Evolutionary conservation across 2,329 filamentous ascomycete genomes (phyloP), one percentile per base, ranked within the genome.

Genomic region (Geosmithia flava): DNA sequence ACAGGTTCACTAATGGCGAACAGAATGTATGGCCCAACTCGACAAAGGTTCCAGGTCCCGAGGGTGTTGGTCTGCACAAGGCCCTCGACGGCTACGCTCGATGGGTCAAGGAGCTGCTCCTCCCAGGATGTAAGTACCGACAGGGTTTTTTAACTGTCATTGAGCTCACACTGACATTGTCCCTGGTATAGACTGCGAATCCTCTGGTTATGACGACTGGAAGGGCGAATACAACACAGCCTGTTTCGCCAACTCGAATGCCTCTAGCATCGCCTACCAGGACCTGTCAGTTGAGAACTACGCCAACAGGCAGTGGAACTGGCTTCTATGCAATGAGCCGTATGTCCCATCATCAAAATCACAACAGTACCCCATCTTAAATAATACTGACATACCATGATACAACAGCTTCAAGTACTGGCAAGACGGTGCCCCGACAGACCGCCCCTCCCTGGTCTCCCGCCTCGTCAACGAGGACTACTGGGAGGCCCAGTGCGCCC

Each of bases 281-380:
- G 74, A 82, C 56, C 60, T 56, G 17, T 63, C 61, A 2, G 62
- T 74, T 5, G 53, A 52, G 45, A 80, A 81, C 56, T 48, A 55
- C 0, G 54, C 64, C 17, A 67, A 75, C 53, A 62, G 75, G 0
- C 74, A 78, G 51, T 83, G 76, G 77, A 58, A 66, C 7, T 83
- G 78, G 78, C 69, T 80, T 60, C 66, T 71, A 2, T 82, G 80
- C 66, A 81, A 82, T 56, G 75, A 82, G 58, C 77, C 78, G 55
- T 58, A 52, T 44, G n/a, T 72, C 77, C 49, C 19, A 20, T 27
- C 37, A 30, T 7, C 46, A 11, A 23, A 17, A 19, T 42, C 15
- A 3, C 10, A 6, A 42, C 40, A 42, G 23, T 13, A 7, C 8
- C 29, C 16, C 20, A 44, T 44, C n/a, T n/a, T n/a, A n/a, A n/a